Conservation (phyloP, 148 eudicot species). For the Dysphania ambrosioides region DNA sequence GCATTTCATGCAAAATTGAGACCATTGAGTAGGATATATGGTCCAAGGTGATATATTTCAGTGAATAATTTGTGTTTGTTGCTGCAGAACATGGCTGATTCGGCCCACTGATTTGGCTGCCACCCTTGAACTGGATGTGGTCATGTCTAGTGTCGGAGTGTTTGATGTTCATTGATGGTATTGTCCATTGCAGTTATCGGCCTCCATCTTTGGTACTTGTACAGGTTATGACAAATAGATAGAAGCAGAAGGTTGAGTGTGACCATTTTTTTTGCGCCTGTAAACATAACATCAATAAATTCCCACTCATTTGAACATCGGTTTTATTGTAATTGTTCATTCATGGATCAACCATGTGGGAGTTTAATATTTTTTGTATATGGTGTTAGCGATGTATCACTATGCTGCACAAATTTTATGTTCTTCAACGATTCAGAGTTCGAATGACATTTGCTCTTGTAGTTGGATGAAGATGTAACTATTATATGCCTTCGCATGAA, state of each 20-base stretch:
- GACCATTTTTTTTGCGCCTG: background rate
- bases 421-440: background rate
- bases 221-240: conserved; percentile 27
- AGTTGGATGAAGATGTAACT: background rate
- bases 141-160: conserved; percentile 1
- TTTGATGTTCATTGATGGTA: background rate
- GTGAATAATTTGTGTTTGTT: background rate
- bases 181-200: conserved; percentile 10
- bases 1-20: background rate
- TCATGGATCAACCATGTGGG: background rate
- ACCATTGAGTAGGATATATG: background rate
- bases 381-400: background rate
- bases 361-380: too few relatives aligned
- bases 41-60: background rate
- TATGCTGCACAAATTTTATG: background rate
- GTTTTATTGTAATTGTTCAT: conserved; percentile 11
- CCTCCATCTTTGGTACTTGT: conserved; percentile 9
- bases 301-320: conserved; percentile 8
- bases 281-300: background rate
- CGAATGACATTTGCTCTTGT: background rate
- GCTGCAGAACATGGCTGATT: conserved; percentile 25
- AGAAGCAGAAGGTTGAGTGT: conserved; percentile 16
- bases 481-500: background rate
- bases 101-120: conserved; percentile 10
- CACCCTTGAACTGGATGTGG: background rate